Evolutionary conservation across 345 rosid genomes (phyloP).

Genomic region (Populus tremula): DNA sequence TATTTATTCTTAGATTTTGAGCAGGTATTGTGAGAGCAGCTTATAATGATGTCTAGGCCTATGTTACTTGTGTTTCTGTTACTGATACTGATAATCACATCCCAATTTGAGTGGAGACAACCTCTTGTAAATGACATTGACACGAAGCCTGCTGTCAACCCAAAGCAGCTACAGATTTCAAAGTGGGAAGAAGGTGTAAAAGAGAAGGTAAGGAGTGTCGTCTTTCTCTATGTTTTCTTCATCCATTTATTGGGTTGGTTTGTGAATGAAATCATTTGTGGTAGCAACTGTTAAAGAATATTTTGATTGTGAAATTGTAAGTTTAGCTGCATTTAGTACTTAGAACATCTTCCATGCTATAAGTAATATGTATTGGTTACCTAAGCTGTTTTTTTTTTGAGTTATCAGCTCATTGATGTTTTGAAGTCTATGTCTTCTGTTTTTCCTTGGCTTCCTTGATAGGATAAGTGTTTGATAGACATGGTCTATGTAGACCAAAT

Average conservation of each 20-base stretch:
- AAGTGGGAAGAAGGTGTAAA: slow-evolving; percentile 70
- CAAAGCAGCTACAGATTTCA: slow-evolving; percentile 55
- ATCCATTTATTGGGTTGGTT: neutral
- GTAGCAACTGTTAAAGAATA: slow-evolving; percentile 1
- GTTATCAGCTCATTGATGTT: neutral
- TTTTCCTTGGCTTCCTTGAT: neutral
- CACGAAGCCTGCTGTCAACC: slow-evolving; percentile 39
- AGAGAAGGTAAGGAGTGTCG: slow-evolving; percentile 56
- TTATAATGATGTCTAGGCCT: slow-evolving; percentile 64
- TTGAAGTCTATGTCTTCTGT: neutral
- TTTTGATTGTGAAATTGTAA: neutral
- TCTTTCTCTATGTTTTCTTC: neutral
- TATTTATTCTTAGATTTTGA: slow-evolving; percentile 2
- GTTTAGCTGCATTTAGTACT: neutral
- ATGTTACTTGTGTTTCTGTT: slow-evolving; percentile 71
- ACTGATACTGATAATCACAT: slow-evolving; percentile 70
- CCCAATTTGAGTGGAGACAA: slow-evolving; percentile 94
- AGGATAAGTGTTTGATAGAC: neutral
- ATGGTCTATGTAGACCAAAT: too few relatives aligned
- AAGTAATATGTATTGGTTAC: neutral
- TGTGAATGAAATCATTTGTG: neutral
- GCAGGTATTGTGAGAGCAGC: slow-evolving; percentile 41
- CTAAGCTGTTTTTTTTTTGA: neutral
- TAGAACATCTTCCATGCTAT: neutral
- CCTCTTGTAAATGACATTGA: slow-evolving; percentile 68